A percentile compares a stretch with the other conserved stretches of the same genome.
phyloP scores from a whole-genome alignment of 352 stramenopile species.

The Globisporangium yorkense region DNA sequence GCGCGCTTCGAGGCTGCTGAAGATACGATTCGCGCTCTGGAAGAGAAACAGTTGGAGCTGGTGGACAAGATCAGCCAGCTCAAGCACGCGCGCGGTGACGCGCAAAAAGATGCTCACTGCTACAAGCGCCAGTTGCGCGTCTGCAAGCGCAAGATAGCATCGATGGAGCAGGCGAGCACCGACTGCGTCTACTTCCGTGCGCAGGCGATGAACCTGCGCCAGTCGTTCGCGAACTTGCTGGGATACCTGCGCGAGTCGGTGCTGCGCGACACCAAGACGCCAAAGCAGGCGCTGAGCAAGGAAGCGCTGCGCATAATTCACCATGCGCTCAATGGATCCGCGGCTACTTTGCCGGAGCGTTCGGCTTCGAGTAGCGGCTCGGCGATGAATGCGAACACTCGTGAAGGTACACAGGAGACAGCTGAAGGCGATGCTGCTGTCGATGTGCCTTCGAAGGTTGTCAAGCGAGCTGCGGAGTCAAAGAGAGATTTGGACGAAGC shows the following conservation, averaged over 20 bases:
- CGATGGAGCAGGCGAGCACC: slow-evolving; percentile 19
- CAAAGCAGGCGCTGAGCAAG: slow-evolving; percentile 55
- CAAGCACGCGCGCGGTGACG: slow-evolving; percentile 44
- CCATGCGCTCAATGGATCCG: slow-evolving; percentile 9
- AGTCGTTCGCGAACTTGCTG: slow-evolving; percentile 34
- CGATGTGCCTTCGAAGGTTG: not conserved
- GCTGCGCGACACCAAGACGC: slow-evolving; percentile 46
- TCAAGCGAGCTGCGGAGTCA: slow-evolving; percentile 13
- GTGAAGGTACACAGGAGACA: not conserved
- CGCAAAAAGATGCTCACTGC: slow-evolving; percentile 48
- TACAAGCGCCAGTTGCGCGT: slow-evolving; percentile 51
- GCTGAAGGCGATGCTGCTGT: not conserved
- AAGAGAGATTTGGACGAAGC: slow-evolving; percentile 40
- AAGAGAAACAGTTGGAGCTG: slow-evolving; percentile 34
- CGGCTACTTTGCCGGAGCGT: not conserved
- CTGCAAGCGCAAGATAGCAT: slow-evolving; percentile 32
- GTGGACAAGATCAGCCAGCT: slow-evolving; percentile 32
- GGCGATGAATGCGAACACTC: not conserved
- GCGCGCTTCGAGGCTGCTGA: slow-evolving; percentile 15
- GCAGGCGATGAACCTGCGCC: slow-evolving; percentile 31
- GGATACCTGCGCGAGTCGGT: slow-evolving; percentile 40
- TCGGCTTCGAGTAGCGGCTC: not conserved
- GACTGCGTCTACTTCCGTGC: slow-evolving; percentile 38
- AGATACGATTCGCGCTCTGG: slow-evolving; percentile 20
- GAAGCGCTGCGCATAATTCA: slow-evolving; percentile 31